A percentile compares a stretch with the other conserved stretches of the same genome.
phyloP scores from a whole-genome alignment of 1,284 basidiomycete genomes.

The Microbotryum intermedium region DNA sequence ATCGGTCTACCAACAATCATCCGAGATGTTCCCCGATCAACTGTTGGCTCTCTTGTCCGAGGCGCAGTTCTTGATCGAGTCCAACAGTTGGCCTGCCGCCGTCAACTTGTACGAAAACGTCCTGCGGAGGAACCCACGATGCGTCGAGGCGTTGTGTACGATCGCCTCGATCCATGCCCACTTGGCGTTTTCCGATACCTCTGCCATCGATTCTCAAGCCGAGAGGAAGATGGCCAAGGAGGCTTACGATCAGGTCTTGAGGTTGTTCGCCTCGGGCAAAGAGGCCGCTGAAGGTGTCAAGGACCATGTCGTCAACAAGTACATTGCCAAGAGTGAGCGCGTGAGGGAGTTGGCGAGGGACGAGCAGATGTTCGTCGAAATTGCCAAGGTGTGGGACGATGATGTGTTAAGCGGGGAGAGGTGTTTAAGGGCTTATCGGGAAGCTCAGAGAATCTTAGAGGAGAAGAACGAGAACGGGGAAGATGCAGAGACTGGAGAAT shows the following conservation, averaged over 20 bases:
- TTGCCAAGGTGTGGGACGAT: conserved; percentile 75
- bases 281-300: conserved; percentile 20
- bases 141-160: conserved; percentile 71
- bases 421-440: conserved; percentile 60
- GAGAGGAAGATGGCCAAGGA: conserved; percentile 68
- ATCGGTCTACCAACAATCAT: conserved; percentile 64
- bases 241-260: conserved; percentile 65
- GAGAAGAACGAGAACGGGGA: conserved; percentile 34
- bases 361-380: conserved; percentile 72
- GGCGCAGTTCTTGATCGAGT: conserved; percentile 49
- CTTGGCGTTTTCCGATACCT: conserved; percentile 36
- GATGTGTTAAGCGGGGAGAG: conserved; percentile 57
- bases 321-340: conserved; percentile 21
- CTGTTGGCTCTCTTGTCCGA: conserved; percentile 69
- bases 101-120: conserved; percentile 80
- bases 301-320: neutral
- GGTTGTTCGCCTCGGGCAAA: conserved; percentile 49
- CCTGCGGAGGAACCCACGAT: conserved; percentile 42
- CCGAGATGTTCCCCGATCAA: conserved; percentile 63
- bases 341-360: conserved; percentile 54
- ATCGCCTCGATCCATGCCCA: conserved; percentile 76
- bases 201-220: conserved; percentile 50
- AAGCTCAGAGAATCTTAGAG: conserved; percentile 58
- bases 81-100: conserved; percentile 47
- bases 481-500: neutral